A percentile compares a stretch with the other conserved stretches of the same genome.
phyloP scores from a whole-genome alignment of 805 yeast genomes.

The Kuraishia capsulata region DNA sequence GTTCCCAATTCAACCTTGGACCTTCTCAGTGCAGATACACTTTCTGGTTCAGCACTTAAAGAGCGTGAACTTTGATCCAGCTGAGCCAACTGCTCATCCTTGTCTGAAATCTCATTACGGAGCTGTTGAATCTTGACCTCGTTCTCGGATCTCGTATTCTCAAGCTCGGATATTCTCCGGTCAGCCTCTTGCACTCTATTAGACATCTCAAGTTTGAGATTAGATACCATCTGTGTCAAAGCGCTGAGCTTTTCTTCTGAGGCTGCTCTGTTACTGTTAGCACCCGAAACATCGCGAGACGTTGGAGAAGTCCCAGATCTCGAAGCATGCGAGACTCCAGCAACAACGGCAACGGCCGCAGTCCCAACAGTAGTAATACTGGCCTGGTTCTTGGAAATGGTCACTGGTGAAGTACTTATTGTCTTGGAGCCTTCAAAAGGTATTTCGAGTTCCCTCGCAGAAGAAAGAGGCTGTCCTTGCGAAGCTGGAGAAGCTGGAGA shows the following conservation, averaged over 20 bases:
- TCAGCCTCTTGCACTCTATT: slow-evolving; percentile 51
- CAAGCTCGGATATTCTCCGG: slow-evolving; percentile 40
- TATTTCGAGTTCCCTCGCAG: not conserved
- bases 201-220: slow-evolving; percentile 32
- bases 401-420: not conserved
- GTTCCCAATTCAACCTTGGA: slow-evolving; percentile 13
- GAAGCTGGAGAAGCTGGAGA: not conserved
- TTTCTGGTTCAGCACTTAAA: not conserved
- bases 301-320: not conserved
- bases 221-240: slow-evolving; percentile 16
- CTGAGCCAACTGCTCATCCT: slow-evolving; percentile 4
- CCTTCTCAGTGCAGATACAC: not conserved
- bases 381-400: not conserved
- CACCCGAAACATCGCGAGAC: not conserved
- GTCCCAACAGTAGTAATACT: not conserved
- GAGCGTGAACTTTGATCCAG: too few species aligned
- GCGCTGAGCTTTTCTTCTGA: slow-evolving; percentile 8
- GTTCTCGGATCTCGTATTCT: slow-evolving; percentile 20
- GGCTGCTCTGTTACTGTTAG: not conserved
- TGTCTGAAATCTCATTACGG: slow-evolving; percentile 2
- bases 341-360: not conserved
- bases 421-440: not conserved
- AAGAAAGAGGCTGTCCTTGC: not conserved
- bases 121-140: slow-evolving; percentile 3
- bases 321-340: not conserved